Percentiles rank a stretch among this genome's conserved stretches.
Conservation (phyloP, 140 eudicot species). For the Flaveria floridana region DNA sequence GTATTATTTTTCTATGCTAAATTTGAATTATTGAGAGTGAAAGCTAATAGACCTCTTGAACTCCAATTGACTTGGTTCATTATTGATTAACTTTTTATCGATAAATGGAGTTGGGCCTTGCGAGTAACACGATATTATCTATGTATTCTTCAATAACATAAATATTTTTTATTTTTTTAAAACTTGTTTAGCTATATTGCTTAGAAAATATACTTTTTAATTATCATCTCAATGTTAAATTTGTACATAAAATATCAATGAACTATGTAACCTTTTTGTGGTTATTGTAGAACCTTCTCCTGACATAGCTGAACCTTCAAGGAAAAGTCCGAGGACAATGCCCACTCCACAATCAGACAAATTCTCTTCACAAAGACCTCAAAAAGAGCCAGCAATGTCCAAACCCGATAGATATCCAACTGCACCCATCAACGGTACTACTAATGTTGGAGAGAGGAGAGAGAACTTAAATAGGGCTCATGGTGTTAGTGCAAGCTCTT, state of each 20-base stretch:
- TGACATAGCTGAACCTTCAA: constrained; percentile 34
- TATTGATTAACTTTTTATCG: too few species aligned
- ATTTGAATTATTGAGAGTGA: too few species aligned
- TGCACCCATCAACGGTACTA: constrained; percentile 22
- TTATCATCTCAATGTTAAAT: too few species aligned
- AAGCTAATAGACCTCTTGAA: too few species aligned
- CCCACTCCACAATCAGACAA: constrained; percentile 28
- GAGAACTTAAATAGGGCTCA: constrained; percentile 18
- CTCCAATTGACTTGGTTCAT: too few species aligned
- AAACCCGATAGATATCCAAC: constrained; percentile 22
- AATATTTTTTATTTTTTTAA: neutral
- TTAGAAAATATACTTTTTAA: neutral
- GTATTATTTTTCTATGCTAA: too few species aligned
- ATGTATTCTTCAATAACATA: neutral
- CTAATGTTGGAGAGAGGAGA: constrained; percentile 28
- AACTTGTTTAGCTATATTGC: neutral
- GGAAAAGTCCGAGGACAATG: constrained; percentile 28
- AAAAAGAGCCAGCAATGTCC: constrained; percentile 31
- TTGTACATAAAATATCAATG: too few species aligned
- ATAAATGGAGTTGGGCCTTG: too few species aligned
- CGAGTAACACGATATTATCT: neutral
- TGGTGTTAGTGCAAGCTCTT: constrained; percentile 43
- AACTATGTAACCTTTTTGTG: neutral
- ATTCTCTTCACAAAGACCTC: constrained; percentile 12
- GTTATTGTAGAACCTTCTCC: constrained; percentile 46